phyloP scores from a whole-genome alignment of 2,329 filamentous ascomycete genomes.

The Xylaria sp. region DNA sequence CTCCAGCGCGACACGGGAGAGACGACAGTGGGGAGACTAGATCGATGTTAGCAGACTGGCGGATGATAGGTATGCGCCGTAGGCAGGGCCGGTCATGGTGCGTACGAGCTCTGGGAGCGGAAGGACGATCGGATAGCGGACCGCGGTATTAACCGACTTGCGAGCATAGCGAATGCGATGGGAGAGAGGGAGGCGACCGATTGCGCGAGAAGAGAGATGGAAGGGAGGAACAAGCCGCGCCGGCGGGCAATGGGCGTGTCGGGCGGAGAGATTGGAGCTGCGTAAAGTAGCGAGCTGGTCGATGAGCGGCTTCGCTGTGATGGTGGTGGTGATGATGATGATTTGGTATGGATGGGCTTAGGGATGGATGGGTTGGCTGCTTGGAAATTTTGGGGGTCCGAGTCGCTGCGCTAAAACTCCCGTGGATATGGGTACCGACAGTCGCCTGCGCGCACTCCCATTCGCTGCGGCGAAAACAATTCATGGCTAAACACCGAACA shows the following conservation, averaged over 20 bases:
- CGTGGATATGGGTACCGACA: conserved; percentile 15
- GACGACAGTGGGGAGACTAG: conserved; percentile 62
- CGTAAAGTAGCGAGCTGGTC: neutral
- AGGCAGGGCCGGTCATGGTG: conserved; percentile 19
- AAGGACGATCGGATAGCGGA: conserved; percentile 67
- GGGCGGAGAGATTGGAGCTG: neutral
- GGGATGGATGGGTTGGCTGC: conserved; percentile 8
- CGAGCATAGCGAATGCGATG: conserved; percentile 63
- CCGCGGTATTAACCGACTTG: conserved; percentile 70
- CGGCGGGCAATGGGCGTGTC: conserved; percentile 3
- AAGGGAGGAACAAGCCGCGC: conserved; percentile 1
- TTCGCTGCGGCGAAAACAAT: conserved; percentile 27
- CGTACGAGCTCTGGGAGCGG: conserved; percentile 62
- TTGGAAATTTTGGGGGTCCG: conserved; percentile 38
- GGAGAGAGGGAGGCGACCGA: neutral
- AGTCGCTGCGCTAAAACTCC: conserved; percentile 30
- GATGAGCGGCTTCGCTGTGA: conserved; percentile 6
- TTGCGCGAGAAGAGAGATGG: conserved; percentile 22
- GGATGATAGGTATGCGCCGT: conserved; percentile 35
- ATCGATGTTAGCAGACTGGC: conserved; percentile 37
- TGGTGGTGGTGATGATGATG: conserved; percentile 3
- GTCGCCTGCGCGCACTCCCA: conserved; percentile 28
- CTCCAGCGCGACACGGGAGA: conserved; percentile 64
- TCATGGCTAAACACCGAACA: conserved; percentile 31
- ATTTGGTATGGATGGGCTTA: neutral